Evolutionary conservation across 768 basidiomycete species (phyloP).

Genomic region (Leucosporidium scottii): DNA sequence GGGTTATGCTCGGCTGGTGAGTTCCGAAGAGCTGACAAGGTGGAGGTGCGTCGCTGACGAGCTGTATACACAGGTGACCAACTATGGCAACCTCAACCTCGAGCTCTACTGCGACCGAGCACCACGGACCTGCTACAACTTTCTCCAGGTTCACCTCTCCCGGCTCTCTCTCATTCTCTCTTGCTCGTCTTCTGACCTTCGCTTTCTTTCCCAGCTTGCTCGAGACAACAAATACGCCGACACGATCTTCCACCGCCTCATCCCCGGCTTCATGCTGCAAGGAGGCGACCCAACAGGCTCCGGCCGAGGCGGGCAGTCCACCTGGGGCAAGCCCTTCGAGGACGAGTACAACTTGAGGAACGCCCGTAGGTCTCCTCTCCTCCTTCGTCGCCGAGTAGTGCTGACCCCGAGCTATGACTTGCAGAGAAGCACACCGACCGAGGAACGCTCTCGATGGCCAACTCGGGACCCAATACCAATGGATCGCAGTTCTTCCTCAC

Average conservation of each 20-base stretch:
- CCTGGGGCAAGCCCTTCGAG: slow-evolving; percentile 92
- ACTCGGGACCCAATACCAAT: slow-evolving; percentile 85
- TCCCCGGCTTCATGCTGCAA: slow-evolving; percentile 98
- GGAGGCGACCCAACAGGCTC: slow-evolving; percentile 97
- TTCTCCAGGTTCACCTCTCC: slow-evolving; percentile 52
- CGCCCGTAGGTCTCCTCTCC: slow-evolving; percentile 54
- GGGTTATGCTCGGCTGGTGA: slow-evolving; percentile 78
- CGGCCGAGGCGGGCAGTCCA: slow-evolving; percentile 82
- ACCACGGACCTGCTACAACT: slow-evolving; percentile 98
- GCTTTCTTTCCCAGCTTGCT: slow-evolving; percentile 52
- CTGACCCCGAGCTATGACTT: neutral
- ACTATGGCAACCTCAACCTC: slow-evolving; percentile 30
- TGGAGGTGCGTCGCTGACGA: too few relatives aligned
- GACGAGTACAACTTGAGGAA: slow-evolving; percentile 86
- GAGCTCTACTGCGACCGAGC: slow-evolving; percentile 65
- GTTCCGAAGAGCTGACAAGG: too few relatives aligned
- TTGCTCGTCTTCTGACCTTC: neutral
- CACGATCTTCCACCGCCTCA: slow-evolving; percentile 81
- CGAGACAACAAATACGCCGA: slow-evolving; percentile 82
- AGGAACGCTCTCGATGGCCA: slow-evolving; percentile 89
- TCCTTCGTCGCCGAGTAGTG: neutral
- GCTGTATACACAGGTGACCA: too few relatives aligned
- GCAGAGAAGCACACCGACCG: slow-evolving; percentile 50
- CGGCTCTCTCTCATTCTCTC: neutral
- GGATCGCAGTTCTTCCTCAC: slow-evolving; percentile 87